Evolutionary conservation across 768 basidiomycete genomes (phyloP), one percentile per base, ranked within the genome.

Genomic region (Hygrophoropsis aurantiaca): DNA sequence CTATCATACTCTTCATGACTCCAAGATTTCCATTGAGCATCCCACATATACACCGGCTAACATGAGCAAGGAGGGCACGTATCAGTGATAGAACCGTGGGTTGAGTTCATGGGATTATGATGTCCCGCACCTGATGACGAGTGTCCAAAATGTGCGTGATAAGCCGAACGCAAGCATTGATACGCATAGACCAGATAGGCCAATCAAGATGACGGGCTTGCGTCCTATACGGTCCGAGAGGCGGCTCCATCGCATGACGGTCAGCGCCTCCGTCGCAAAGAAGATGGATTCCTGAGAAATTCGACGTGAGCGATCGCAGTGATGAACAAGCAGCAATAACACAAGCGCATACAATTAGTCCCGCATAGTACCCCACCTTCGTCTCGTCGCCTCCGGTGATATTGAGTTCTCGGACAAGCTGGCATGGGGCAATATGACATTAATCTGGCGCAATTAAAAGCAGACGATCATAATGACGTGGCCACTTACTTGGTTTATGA

Each of bases 141-240:
- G n/a, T n/a, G n/a, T n/a, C n/a, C n/a, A n/a, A n/a, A n/a, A 87
- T 1, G 84, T 83, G 25, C 61, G 78, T 4, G 84, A 87, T 21
- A 88, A 66, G 11, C 87, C 87, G 53, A 88, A 87, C 55, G 73
- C 79, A 50, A 77, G 77, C 82, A 89, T 85, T 0, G 84, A 86
- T 9, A 82, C 18, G 1, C 78, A 79, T 11, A 86, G 58, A 2
- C 85, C 86, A 21, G 75, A 65, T 3, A 88, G 66, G 1, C 87
- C 87, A 1, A 64, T 68, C 38, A 89, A 72, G 57, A 8, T 72
- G 64, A 32, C 72, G n/a, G n/a, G n/a, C n/a, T n/a, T n/a, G n/a
- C n/a, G n/a, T n/a, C n/a, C n/a, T n/a, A n/a, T n/a, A n/a, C n/a
- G n/a, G n/a, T n/a, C n/a, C n/a, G n/a, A n/a, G n/a, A n/a, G n/a